Conservation (phyloP, 1,284 basidiomycete genomes). For the Ustilago bromivora region DNA sequence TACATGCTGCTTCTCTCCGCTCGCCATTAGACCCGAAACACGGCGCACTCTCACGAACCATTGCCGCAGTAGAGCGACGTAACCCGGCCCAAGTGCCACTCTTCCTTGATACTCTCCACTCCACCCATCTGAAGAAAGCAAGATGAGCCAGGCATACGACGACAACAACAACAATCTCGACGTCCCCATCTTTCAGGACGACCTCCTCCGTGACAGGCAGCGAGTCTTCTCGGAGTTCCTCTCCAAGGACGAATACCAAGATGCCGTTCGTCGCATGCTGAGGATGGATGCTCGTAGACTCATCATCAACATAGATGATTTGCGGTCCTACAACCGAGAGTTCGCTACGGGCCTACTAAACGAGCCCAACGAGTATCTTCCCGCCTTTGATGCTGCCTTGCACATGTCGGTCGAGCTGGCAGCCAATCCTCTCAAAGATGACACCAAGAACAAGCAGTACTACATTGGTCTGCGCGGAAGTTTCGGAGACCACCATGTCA, state of each 20-base stretch:
- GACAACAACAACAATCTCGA: conserved; percentile 52
- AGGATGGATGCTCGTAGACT: conserved; percentile 86
- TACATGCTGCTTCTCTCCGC: background rate
- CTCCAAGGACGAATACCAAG: conserved; percentile 79
- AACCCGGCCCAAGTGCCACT: conserved; percentile 13
- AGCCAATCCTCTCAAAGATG: conserved; percentile 84
- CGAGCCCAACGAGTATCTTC: conserved; percentile 88
- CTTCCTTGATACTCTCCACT: background rate
- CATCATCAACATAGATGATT: conserved; percentile 94
- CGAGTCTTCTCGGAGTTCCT: conserved; percentile 89
- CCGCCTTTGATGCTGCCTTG: conserved; percentile 90
- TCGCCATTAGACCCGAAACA: background rate
- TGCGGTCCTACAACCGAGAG: conserved; percentile 87
- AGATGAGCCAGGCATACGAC: conserved; percentile 50
- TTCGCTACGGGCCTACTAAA: conserved; percentile 78
- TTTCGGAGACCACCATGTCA: conserved; percentile 99
- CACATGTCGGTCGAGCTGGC: conserved; percentile 80
- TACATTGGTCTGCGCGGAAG: conserved; percentile 95
- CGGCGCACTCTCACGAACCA: background rate
- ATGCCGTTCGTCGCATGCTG: conserved; percentile 87
- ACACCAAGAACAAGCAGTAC: conserved; percentile 77
- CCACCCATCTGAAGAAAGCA: background rate
- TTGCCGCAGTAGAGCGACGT: background rate
- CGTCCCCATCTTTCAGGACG: conserved; percentile 63
- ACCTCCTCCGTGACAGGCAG: conserved; percentile 63